Conservation (phyloP, 2,329 filamentous ascomycete species). For the Lojkania enalia region DNA sequence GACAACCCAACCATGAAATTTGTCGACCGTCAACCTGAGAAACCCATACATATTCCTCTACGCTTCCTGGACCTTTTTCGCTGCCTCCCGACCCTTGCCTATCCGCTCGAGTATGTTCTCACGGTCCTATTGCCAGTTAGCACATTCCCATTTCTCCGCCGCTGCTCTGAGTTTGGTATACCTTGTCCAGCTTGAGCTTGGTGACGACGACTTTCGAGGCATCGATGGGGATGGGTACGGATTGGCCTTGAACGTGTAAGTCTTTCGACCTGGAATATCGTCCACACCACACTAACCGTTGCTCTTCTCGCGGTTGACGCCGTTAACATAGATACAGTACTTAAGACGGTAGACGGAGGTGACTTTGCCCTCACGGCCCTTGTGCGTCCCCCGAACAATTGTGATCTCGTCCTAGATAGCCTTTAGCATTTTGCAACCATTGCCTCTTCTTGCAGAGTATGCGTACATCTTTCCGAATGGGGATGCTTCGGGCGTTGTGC, state of each 20-base stretch:
- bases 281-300: slow-evolving; percentile 56
- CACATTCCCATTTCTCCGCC: background rate
- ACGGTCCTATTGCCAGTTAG: slow-evolving; percentile 61
- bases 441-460: slow-evolving; percentile 40
- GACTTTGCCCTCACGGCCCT: slow-evolving; percentile 98
- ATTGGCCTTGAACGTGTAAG: slow-evolving; percentile 62
- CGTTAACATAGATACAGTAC: slow-evolving; percentile 96
- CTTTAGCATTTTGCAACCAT: slow-evolving; percentile 30
- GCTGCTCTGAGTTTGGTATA: slow-evolving; percentile 9
- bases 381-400: slow-evolving; percentile 90
- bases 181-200: slow-evolving; percentile 97
- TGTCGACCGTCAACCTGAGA: slow-evolving; percentile 44
- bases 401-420: slow-evolving; percentile 70
- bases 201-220: slow-evolving; percentile 97
- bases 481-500: slow-evolving; percentile 95
- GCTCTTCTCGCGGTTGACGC: slow-evolving; percentile 94
- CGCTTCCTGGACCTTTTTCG: slow-evolving; percentile 55
- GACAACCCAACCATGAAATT: slow-evolving; percentile 43
- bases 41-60: slow-evolving; percentile 49
- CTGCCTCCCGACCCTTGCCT: slow-evolving; percentile 76
- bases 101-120: slow-evolving; percentile 86
- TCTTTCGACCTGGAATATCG: background rate
- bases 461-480: slow-evolving; percentile 82
- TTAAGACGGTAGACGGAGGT: slow-evolving; percentile 80
- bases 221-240: slow-evolving; percentile 90